Evolutionary conservation across 768 basidiomycete species (phyloP), one percentile per base, ranked within the genome.

Genomic region (Trametes punicea): DNA sequence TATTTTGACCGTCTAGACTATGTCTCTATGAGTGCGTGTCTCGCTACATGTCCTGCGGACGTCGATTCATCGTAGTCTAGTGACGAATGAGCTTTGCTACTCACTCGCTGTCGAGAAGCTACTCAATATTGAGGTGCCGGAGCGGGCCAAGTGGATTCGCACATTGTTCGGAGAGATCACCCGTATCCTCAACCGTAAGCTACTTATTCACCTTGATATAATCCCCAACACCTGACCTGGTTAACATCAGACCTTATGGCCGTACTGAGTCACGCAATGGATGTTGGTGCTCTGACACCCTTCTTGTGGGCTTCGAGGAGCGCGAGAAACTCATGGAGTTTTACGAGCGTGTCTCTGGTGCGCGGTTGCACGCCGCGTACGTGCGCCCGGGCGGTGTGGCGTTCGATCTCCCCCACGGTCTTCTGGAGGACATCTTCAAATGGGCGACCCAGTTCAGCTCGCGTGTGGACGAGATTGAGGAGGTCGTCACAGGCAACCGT

Each of bases 321-420:
- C 93, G 96, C 53, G 96, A 98, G 76, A 99, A 99, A 78, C 84
- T 98, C 61, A 98, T 98, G 96, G 96, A 99, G 70, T 99, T 98
- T 75, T 99, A 99, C 71, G 96, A 99, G 74, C 93, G 96, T 54
- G 96, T 98, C 36, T 98, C 95, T 8, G 96, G 96, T 62, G 96
- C 96, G 4, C 94, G 96, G 52, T 81, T 99, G 66, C 96, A 99
- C 67, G 86, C 93, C 5, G 96, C 96, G n/a, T 99, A 98, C 70
- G 88, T 98, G 45, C 89, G 96, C 58, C 96, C 96, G 1, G 96
- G 96, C 58, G 96, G 96, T 65, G 96, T 99, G 45, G 96, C 96
- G 1, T 98, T 94, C 68, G 96, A 99, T 68, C 78, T 99, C 41
- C 96, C 96, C 10, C 95, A 98, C 62, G 96, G 96, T n/a, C 77